Evolutionary conservation across 306 rosid genomes (phyloP), one percentile per base, ranked within the genome.

Genomic region (Prunus armeniaca): DNA sequence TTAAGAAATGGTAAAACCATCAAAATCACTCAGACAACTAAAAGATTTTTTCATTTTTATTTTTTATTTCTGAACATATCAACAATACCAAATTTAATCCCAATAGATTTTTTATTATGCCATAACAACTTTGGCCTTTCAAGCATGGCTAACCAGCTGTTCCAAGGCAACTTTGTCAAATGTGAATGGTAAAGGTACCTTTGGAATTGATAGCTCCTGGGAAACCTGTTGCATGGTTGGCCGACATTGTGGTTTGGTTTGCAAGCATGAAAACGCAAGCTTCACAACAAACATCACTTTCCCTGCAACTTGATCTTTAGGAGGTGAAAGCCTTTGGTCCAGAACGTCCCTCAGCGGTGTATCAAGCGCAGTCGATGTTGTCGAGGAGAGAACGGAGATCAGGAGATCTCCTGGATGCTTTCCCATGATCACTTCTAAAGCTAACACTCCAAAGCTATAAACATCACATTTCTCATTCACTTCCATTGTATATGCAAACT

Each of bases 191-290:
- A 30, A 30, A 30, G 32, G 32, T 30, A 30, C 32, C 32, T 30
- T 30, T 30, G 32, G 32, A 30, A 30, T 30, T 30, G 32, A 30
- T 30, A 30, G 32, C 49, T 52, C 72, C 34, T 54, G 57, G 22
- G 68, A 62, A 50, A 69, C 63, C 6, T 69, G 76, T 52, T 70
- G 52, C 80, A 80, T 75, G 38, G 80, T 69, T 38, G 80, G 84
- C 20, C 80, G 76, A 51, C 67, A 60, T 61, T 74, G 34, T 63
- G 84, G 80, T 51, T 52, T 69, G 15, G 51, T 64, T 8, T 11
- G 15, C 73, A 75, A 63, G 84, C 80, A 80, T 8, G 65, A 32
- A 25, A 69, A 61, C 18, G 80, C 84, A 2, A 80, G 69, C 49
- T 75, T 80, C 43, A 72, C 80, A 25, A 75, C 69, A 0, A 11